Evolutionary conservation across 768 basidiomycete genomes (phyloP).

Genomic region (Heimioporus sp.): DNA sequence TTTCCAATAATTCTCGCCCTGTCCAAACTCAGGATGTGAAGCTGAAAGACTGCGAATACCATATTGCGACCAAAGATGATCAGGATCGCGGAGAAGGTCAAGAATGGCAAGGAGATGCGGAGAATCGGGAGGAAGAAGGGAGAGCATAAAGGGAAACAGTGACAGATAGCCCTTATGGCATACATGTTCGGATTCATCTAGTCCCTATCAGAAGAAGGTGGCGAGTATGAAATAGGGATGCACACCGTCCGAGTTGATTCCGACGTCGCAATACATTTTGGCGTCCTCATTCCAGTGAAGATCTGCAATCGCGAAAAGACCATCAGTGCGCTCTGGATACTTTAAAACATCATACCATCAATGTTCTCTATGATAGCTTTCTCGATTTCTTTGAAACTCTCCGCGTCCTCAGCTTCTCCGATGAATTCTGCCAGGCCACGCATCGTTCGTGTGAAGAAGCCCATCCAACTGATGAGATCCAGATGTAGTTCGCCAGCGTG

Average conservation of each 20-base stretch:
- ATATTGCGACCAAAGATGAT: constrained; percentile 89
- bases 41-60: constrained; percentile 86
- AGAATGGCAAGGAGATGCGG: constrained; percentile 80
- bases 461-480: constrained; percentile 96
- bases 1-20: constrained; percentile 96
- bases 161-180: constrained; percentile 94
- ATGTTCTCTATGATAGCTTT: constrained; percentile 82
- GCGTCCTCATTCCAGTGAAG: constrained; percentile 90
- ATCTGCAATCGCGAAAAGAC: constrained; percentile 44
- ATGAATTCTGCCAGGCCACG: constrained; percentile 83
- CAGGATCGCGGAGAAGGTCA: constrained; percentile 73
- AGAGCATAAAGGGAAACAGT: constrained; percentile 88
- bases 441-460: constrained; percentile 94
- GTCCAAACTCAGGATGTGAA: constrained; percentile 87
- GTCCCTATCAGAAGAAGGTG: background rate
- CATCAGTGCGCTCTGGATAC: background rate
- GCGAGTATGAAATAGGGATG: background rate
- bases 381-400: constrained; percentile 76
- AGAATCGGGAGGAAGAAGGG: constrained; percentile 73
- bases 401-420: constrained; percentile 79
- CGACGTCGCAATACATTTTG: constrained; percentile 92
- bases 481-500: constrained; percentile 91
- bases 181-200: constrained; percentile 89
- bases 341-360: constrained; percentile 52
- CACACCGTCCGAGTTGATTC: constrained; percentile 80